phyloP scores from a whole-genome alignment of 2,329 filamentous ascomycete species.

The Domatiomyces globalis region DNA sequence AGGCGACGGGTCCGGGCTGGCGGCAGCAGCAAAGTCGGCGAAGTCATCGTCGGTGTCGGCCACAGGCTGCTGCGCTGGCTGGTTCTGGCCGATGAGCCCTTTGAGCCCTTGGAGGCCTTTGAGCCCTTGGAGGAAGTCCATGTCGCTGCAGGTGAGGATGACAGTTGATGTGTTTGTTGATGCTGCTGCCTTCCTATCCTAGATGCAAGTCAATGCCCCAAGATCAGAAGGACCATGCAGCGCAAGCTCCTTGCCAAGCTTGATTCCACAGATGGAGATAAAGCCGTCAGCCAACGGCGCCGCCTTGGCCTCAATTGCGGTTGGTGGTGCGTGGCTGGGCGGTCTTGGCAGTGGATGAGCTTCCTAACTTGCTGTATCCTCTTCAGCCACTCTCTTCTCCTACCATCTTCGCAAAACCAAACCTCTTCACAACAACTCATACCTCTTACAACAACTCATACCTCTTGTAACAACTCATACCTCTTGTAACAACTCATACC shows the following conservation, averaged over 20 bases:
- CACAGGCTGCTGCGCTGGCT: slow-evolving; percentile 1
- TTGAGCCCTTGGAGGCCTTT: not conserved
- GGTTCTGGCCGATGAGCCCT: not conserved
- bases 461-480: no score
- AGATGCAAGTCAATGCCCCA: not conserved
- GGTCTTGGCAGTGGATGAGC: not conserved
- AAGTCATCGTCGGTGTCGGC: slow-evolving; percentile 50
- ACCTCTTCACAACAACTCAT: no score
- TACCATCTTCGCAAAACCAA: no score
- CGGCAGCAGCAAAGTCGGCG: slow-evolving; percentile 66
- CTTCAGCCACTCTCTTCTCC: no score
- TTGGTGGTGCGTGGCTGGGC: not conserved
- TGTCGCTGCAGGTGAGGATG: not conserved
- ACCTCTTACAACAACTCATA: no score
- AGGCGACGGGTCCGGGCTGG: slow-evolving; percentile 17
- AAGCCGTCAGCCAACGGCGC: not conserved
- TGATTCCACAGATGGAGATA: not conserved
- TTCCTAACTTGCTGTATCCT: no score
- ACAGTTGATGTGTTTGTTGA: no score
- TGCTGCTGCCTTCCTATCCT: not conserved
- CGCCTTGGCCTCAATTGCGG: not conserved
- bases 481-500: no score
- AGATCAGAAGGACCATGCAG: not conserved
- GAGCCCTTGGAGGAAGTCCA: not conserved
- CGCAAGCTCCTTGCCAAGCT: not conserved